Percentiles rank a stretch among this genome's conserved stretches.
Evolutionary conservation across 331 rosid genomes (phyloP).

Genomic region (Pyracantha coccinea): DNA sequence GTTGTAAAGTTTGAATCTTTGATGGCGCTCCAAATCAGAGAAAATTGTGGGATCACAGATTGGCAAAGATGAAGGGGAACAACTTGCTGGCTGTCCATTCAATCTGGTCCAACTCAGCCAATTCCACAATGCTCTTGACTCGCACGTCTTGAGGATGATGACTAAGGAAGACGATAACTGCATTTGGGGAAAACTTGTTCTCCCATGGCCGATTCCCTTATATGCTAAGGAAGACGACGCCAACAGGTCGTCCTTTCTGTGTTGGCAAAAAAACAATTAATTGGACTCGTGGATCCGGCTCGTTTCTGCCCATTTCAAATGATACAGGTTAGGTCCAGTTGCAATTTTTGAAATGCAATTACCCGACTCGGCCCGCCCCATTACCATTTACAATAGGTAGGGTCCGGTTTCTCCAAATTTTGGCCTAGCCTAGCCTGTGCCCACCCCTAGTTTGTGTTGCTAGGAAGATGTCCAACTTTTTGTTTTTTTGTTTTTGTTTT

Average conservation of each 20-base stretch:
- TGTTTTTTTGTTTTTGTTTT: too few relatives aligned
- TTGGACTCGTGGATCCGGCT: fast-evolving
- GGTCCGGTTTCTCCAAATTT: too few relatives aligned
- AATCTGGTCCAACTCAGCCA: background rate
- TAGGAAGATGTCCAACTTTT: too few relatives aligned
- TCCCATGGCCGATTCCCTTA: background rate
- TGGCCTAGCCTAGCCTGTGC: fast-evolving
- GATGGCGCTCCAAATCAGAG: background rate
- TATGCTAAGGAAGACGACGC: background rate
- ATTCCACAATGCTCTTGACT: too few relatives aligned
- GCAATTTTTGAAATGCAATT: too few relatives aligned
- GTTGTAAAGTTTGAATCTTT: background rate
- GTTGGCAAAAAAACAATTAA: background rate
- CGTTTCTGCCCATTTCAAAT: fast-evolving
- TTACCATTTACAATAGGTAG: too few relatives aligned
- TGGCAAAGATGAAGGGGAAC: background rate
- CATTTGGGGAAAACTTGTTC: background rate
- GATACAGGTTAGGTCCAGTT: fast-evolving
- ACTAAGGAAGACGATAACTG: background rate
- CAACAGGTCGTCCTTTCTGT: fast-evolving
- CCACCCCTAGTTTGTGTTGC: too few relatives aligned
- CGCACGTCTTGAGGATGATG: background rate
- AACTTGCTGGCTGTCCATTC: background rate
- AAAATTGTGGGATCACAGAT: background rate
- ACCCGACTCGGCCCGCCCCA: fast-evolving